Conservation (phyloP, 1,284 basidiomycete genomes). For the Sporisorium graminicola region DNA sequence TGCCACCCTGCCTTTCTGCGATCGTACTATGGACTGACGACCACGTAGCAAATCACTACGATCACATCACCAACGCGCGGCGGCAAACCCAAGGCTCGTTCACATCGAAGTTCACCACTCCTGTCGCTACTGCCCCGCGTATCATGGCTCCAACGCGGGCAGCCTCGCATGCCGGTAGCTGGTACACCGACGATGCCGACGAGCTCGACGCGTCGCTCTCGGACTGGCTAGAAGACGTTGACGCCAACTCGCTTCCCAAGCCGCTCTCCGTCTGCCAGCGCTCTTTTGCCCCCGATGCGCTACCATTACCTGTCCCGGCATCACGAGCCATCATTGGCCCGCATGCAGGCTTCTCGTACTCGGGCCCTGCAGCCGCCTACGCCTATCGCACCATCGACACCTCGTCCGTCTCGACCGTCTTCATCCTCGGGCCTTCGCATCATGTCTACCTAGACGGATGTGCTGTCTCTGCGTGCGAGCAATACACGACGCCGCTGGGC, state of each 20-base stretch:
- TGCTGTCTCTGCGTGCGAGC: slow-evolving; percentile 81
- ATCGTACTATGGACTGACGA: too few relatives aligned
- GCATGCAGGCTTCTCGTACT: slow-evolving; percentile 96
- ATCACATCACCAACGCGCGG: too few relatives aligned
- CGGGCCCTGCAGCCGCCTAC: slow-evolving; percentile 93
- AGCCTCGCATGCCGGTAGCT: slow-evolving; percentile 88
- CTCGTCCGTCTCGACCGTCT: slow-evolving; percentile 83
- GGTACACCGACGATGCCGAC: slow-evolving; percentile 83
- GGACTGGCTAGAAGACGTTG: slow-evolving; percentile 38
- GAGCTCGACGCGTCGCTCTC: slow-evolving; percentile 33
- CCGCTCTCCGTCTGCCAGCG: slow-evolving; percentile 20
- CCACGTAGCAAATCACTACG: too few relatives aligned
- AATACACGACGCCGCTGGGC: slow-evolving; percentile 89
- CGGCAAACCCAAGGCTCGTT: too few relatives aligned
- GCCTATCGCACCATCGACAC: slow-evolving; percentile 91
- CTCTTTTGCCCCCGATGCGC: slow-evolving; percentile 63
- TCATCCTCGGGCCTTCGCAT: slow-evolving; percentile 95
- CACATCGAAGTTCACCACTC: too few relatives aligned
- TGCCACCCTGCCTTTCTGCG: too few relatives aligned
- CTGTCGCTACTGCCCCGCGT: not conserved
- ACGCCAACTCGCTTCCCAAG: slow-evolving; percentile 2
- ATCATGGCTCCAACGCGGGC: slow-evolving; percentile 54
- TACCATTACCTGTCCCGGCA: slow-evolving; percentile 77
- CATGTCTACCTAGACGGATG: slow-evolving; percentile 89
- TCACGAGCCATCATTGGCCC: slow-evolving; percentile 97